Conservation (phyloP, 1,284 basidiomycete genomes). For the Pseudozyma tsukubaensis region DNA sequence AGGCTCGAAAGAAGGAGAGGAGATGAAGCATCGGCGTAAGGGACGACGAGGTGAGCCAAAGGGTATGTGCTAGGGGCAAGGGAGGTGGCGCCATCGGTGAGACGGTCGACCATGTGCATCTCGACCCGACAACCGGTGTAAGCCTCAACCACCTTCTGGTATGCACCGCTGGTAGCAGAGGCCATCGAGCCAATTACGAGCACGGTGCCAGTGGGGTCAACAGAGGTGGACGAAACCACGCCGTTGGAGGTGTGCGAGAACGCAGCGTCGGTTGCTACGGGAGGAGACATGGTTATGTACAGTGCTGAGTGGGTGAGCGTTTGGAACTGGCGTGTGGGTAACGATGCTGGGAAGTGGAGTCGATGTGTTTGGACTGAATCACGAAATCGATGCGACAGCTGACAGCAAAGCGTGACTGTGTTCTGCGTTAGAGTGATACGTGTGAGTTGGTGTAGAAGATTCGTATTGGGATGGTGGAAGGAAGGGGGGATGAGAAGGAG, state of each 20-base stretch:
- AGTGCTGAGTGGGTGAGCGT: no score
- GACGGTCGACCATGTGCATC: slow-evolving; percentile 67
- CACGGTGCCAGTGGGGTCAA: slow-evolving; percentile 40
- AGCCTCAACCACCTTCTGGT: slow-evolving; percentile 58
- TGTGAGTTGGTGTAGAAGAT: no score
- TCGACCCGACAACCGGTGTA: slow-evolving; percentile 56
- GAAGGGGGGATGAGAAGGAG: no score
- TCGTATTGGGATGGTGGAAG: no score
- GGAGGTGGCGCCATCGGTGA: slow-evolving; percentile 59
- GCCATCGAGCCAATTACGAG: slow-evolving; percentile 64
- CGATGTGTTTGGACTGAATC: not conserved
- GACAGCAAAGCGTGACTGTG: no score
- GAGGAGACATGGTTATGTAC: slow-evolving; percentile 31
- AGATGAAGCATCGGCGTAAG: slow-evolving; percentile 46
- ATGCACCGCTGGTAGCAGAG: slow-evolving; percentile 57
- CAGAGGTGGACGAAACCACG: slow-evolving; percentile 40
- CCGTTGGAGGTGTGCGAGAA: slow-evolving; percentile 44
- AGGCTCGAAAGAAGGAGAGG: slow-evolving; percentile 49
- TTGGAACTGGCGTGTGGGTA: not conserved
- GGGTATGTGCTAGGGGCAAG: slow-evolving; percentile 49
- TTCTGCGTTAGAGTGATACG: no score
- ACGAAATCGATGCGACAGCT: no score
- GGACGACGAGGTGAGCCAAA: slow-evolving; percentile 47
- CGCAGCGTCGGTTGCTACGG: slow-evolving; percentile 39
- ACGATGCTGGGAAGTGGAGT: not conserved